phyloP scores from a whole-genome alignment of 331 rosid genomes.

The Phaseolus coccineus region DNA sequence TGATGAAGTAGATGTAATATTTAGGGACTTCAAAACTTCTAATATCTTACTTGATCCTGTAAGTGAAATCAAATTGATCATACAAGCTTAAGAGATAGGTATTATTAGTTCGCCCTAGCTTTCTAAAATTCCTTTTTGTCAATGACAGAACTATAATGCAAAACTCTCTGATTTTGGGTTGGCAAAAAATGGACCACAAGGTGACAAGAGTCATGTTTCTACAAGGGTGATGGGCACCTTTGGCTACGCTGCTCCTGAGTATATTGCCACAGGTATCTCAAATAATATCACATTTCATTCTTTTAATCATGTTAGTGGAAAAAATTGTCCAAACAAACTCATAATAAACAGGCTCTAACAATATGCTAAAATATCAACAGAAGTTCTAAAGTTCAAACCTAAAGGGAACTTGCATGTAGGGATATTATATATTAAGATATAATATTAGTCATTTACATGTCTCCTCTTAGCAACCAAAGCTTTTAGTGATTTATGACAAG shows the following conservation, averaged over 20 bases:
- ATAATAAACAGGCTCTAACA: no score
- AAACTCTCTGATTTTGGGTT: slow-evolving; percentile 94
- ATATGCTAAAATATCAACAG: no score
- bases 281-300: background rate
- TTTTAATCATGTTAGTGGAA: background rate
- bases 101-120: slow-evolving; percentile 34
- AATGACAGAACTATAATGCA: slow-evolving; percentile 73
- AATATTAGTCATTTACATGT: no score
- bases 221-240: slow-evolving; percentile 91
- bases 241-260: slow-evolving; percentile 96
- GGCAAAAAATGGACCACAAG: slow-evolving; percentile 91
- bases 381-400: no score
- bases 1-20: slow-evolving; percentile 84
- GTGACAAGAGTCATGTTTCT: slow-evolving; percentile 86
- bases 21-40: slow-evolving; percentile 86
- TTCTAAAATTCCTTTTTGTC: slow-evolving; percentile 32
- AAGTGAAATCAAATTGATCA: slow-evolving; percentile 40
- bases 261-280: slow-evolving; percentile 84
- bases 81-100: slow-evolving; percentile 26
- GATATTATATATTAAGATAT: no score
- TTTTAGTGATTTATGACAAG: no score
- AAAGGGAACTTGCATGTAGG: no score
- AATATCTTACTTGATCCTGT: slow-evolving; percentile 89
- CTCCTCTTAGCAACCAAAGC: no score
- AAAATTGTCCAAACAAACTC: no score